Percentiles rank a stretch among this genome's conserved stretches.
These are phyloP conservation scores for Alternaria angustiovoidea DNA, from an alignment of 2,329 filamentous ascomycete genomes.

Conservation along the genomic window DNA sequence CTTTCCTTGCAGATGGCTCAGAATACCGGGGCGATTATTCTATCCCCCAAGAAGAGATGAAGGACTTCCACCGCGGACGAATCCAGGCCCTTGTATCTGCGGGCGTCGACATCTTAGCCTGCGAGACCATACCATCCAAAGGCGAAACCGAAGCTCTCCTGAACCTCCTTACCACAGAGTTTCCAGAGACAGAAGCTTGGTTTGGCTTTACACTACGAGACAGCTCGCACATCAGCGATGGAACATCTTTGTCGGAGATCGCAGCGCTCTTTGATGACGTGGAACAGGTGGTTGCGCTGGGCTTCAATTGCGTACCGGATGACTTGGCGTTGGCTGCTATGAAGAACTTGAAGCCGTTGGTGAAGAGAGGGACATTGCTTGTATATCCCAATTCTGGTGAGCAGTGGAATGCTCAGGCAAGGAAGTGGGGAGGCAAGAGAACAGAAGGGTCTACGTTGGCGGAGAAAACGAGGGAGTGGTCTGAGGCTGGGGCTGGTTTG, in stretches of 20 bases:
- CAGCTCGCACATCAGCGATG: constrained; percentile 52
- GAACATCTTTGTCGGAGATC: constrained; percentile 49
- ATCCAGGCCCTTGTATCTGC: constrained; percentile 53
- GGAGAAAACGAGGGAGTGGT: constrained; percentile 45
- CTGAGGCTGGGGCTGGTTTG: constrained; percentile 50
- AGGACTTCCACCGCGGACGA: constrained; percentile 55
- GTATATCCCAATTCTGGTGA: constrained; percentile 60
- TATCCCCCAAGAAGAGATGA: constrained; percentile 41
- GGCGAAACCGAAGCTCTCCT: constrained; percentile 52
- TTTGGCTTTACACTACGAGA: constrained; percentile 54
- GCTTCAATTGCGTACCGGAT: constrained; percentile 56
- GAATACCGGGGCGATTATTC: constrained; percentile 58
- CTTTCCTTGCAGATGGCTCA: constrained; percentile 56
- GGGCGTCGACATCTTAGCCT: constrained; percentile 55
- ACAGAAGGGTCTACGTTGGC: constrained; percentile 34
- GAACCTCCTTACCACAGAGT: constrained; percentile 51
- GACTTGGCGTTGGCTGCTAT: constrained; percentile 47
- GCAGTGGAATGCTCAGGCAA: constrained; percentile 53
- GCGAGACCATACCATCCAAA: constrained; percentile 56
- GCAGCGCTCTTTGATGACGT: constrained; percentile 37
- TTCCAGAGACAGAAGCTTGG: constrained; percentile 50
- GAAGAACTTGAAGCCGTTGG: constrained; percentile 37
- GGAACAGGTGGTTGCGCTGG: constrained; percentile 52
- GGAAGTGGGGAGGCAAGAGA: constrained; percentile 46
- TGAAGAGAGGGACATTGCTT: constrained; percentile 45